Base-by-base conservation (phyloP, 2,329 filamentous ascomycete genomes). In the Paecilomyces niveus region DNA sequence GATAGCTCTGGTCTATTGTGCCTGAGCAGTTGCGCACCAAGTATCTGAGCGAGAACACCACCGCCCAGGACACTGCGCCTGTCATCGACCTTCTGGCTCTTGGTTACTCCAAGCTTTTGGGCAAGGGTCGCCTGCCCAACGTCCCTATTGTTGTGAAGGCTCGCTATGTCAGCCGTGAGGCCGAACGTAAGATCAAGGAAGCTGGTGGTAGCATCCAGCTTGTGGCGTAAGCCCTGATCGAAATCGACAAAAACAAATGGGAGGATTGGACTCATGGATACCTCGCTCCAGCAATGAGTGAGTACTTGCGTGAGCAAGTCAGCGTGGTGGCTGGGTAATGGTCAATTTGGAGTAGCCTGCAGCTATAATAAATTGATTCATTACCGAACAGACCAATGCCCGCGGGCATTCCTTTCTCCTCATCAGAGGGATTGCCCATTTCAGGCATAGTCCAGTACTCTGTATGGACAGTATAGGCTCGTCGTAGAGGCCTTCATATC, bases 161-260 rank as follows among this genome's bases (percentile, higher is more conserved):
- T 70, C 85, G 94, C 78, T 97, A 92, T 84, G 90, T 99, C 81
- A 92, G 88, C 85, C 89, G 89, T 78, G 88, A 96, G 79, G 94
- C 94, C 69, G 94, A 99, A 89, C 85, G 90, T 83, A 99, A 99
- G 89, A 97, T 99, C 82, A 96, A 90, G 78, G 91, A 94, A 80
- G 93, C 92, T 74, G 94, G 94, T 80, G 93, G 93, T 81, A 90
- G 96, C 74, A 84, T 96, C 74, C 91, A 97, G 86, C 85, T 97
- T 78, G 90, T 97, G 75, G 92, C 92, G 81, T 97, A 89, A 84
- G 73, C 68, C n/a, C 39, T 45, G 39, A 45, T 45, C 39, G 39
- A n/a, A 18, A 8, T 5, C n/a, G n/a, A 45, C 39, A n/a, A 45
- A 45, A 45, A 45, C 3, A 21, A 18, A 45, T 45, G 5, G 39